phyloP scores from a whole-genome alignment of 2,329 filamentous ascomycete species.

The Aspergillus sojae region DNA sequence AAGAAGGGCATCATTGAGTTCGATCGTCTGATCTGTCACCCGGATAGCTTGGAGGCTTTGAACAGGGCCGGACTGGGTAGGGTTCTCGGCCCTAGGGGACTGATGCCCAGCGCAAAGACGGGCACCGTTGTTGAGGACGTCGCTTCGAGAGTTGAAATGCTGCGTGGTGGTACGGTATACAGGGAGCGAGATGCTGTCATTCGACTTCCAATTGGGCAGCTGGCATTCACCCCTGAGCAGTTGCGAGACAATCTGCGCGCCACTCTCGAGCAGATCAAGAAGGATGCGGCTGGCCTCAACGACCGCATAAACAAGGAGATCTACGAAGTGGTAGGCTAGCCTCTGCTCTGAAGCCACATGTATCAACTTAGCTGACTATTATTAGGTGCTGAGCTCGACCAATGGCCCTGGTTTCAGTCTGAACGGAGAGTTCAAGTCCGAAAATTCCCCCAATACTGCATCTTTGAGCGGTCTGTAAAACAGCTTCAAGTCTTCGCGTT shows the following conservation, averaged over 20 bases:
- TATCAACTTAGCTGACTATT: slow-evolving; percentile 51
- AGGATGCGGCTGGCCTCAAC: slow-evolving; percentile 68
- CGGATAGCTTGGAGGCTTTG: slow-evolving; percentile 73
- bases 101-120: slow-evolving; percentile 89
- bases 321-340: slow-evolving; percentile 62
- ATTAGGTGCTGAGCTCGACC: slow-evolving; percentile 78
- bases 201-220: slow-evolving; percentile 84
- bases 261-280: slow-evolving; percentile 75
- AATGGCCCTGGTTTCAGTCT: slow-evolving; percentile 84
- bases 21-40: slow-evolving; percentile 85
- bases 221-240: slow-evolving; percentile 85
- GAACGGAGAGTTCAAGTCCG: slow-evolving; percentile 73
- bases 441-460: slow-evolving; percentile 59
- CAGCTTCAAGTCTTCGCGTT: slow-evolving; percentile 42
- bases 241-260: slow-evolving; percentile 80
- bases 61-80: slow-evolving; percentile 79
- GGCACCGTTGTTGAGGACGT: slow-evolving; percentile 88
- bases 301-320: slow-evolving; percentile 72
- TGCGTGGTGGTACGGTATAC: slow-evolving; percentile 84
- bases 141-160: slow-evolving; percentile 71
- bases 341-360: not conserved
- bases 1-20: slow-evolving; percentile 78
- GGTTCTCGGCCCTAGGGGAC: slow-evolving; percentile 80
- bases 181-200: slow-evolving; percentile 83
- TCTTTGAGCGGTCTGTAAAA: slow-evolving; percentile 47